Conservation (phyloP, 345 rosid genomes). For the Euphorbia peplus region DNA sequence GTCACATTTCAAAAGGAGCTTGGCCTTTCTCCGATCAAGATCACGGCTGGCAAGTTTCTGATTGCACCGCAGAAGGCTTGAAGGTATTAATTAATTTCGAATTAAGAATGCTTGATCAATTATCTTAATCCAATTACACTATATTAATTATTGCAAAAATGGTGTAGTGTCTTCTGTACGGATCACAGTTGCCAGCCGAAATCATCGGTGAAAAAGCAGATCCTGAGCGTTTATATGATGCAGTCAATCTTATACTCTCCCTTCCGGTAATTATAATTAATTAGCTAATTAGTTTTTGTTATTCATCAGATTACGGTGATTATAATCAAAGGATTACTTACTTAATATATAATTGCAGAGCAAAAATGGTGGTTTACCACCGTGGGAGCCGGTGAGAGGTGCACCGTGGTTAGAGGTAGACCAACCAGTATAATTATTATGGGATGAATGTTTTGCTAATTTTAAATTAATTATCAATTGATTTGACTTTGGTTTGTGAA, state of each 20-base stretch:
- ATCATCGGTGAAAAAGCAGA: constrained; percentile 47
- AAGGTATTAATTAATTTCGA: constrained; percentile 17
- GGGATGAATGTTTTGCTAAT: no score
- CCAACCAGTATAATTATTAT: no score
- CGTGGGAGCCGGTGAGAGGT: constrained; percentile 63
- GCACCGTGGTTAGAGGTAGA: constrained; percentile 50
- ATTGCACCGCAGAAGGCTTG: constrained; percentile 44
- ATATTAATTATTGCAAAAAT: background rate
- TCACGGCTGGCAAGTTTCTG: constrained; percentile 55
- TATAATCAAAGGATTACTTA: no score
- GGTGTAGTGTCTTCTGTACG: constrained; percentile 13
- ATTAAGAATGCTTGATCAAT: background rate
- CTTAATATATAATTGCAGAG: constrained; percentile 42
- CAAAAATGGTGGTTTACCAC: constrained; percentile 51
- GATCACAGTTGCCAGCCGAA: constrained; percentile 21
- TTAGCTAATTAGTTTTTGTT: no score
- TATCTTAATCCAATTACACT: background rate
- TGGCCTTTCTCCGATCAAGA: constrained; percentile 54
- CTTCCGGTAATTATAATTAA: constrained; percentile 37
- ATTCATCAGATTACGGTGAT: no score
- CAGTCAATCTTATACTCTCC: constrained; percentile 52
- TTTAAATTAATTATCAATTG: no score
- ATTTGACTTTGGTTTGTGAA: no score
- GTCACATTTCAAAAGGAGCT: constrained; percentile 48
- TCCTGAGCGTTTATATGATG: constrained; percentile 38